Percentiles rank a stretch among this genome's conserved stretches.
Evolutionary conservation across 148 eudicot species (phyloP).

Genomic region (Linanthus parryae): DNA sequence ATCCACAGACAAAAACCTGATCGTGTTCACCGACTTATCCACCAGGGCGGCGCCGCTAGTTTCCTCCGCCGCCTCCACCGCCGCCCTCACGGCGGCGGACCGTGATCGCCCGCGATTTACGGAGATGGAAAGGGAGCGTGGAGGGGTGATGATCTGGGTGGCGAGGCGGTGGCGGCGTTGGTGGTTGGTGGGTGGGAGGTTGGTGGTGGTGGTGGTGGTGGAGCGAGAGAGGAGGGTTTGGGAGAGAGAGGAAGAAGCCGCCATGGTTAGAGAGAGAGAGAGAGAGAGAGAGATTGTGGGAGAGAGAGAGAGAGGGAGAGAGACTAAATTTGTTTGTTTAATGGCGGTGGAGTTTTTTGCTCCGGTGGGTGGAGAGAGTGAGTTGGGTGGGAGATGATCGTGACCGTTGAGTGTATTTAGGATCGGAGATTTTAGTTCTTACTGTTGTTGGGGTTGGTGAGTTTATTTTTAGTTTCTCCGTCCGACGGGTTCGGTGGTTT

Average conservation of each 20-base stretch:
- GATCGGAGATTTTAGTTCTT: too few relatives aligned
- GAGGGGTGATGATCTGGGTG: conserved; percentile 16
- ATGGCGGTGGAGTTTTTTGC: not conserved
- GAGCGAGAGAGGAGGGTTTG: conserved; percentile 22
- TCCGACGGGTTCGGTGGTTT: too few relatives aligned
- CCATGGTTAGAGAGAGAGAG: conserved; percentile 28
- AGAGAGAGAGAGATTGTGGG: not conserved
- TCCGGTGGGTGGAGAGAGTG: too few relatives aligned
- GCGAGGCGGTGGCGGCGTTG: conserved; percentile 28
- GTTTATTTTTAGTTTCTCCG: too few relatives aligned
- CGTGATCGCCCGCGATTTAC: conserved; percentile 16
- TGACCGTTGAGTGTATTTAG: too few relatives aligned
- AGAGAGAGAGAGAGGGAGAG: conserved; percentile 4
- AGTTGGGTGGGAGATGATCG: too few relatives aligned
- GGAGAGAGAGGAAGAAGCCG: conserved; percentile 48
- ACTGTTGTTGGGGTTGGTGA: too few relatives aligned
- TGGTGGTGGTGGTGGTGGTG: conserved; percentile 11
- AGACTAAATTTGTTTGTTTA: not conserved
- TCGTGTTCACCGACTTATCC: conserved; percentile 60
- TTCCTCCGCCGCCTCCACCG: conserved; percentile 32
- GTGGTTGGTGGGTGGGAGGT: conserved; percentile 1
- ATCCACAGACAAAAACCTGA: conserved; percentile 66
- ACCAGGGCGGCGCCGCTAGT: conserved; percentile 26
- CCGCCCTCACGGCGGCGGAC: conserved; percentile 24
- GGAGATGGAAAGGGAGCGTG: conserved; percentile 7